A percentile compares a stretch with the other conserved stretches of the same genome.
Evolutionary conservation across 495 filamentous ascomycete species (phyloP).

Genomic region (Xylaria acuta): DNA sequence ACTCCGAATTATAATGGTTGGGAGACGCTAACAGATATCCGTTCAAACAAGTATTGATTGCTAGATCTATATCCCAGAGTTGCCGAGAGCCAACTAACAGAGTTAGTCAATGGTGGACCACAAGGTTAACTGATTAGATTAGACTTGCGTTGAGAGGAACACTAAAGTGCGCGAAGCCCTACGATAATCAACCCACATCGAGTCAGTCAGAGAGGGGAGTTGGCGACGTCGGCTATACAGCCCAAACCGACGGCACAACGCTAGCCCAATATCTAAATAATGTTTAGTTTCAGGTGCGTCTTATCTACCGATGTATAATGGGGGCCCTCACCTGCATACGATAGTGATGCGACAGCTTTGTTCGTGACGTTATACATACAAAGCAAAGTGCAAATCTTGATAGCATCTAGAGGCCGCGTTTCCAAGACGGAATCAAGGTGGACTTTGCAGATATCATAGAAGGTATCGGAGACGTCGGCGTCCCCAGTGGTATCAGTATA

Average conservation of each 20-base stretch:
- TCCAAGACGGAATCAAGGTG: conserved; percentile 36
- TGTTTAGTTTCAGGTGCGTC: neutral
- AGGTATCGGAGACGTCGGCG: neutral
- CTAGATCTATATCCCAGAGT: conserved; percentile 43
- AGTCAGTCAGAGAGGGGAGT: neutral
- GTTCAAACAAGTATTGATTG: neutral
- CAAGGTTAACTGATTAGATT: neutral
- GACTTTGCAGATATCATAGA: conserved; percentile 4
- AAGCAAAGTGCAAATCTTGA: conserved; percentile 43
- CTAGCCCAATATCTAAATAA: neutral
- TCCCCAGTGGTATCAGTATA: neutral
- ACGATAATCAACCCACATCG: neutral
- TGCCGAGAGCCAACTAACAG: conserved; percentile 42
- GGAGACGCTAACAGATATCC: conserved; percentile 6
- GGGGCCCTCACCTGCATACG: neutral
- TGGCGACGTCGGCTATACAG: neutral
- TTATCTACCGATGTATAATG: neutral
- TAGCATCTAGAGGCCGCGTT: conserved; percentile 34
- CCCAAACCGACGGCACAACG: neutral
- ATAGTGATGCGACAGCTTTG: conserved; percentile 35
- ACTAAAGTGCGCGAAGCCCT: neutral
- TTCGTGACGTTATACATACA: conserved; percentile 42
- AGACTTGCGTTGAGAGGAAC: neutral
- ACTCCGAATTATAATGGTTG: neutral
- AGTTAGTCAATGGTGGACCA: conserved; percentile 15